Conservation (phyloP, 441 rosid species). For the Euphorbia celastroides region DNA sequence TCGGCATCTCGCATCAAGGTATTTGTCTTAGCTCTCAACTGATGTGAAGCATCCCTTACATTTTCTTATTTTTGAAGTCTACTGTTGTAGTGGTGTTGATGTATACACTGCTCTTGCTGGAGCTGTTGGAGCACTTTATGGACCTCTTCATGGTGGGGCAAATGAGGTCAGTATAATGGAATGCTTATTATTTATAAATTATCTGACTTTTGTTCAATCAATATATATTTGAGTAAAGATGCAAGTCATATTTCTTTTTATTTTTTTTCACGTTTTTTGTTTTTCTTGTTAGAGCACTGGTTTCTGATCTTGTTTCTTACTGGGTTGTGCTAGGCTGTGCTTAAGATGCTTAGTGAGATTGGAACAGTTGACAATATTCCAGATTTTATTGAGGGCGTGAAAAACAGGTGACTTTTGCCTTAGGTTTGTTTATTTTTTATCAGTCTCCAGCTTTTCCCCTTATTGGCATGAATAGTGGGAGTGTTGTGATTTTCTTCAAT, state of each 20-base stretch:
- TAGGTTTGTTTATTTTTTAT: not conserved
- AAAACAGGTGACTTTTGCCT: constrained; percentile 43
- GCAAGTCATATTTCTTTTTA: no score
- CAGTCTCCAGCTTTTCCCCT: not conserved
- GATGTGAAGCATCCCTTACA: constrained; percentile 3
- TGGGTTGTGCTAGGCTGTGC: constrained; percentile 95
- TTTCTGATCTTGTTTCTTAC: no score
- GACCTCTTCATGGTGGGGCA: constrained; percentile 95
- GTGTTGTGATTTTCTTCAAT: not conserved
- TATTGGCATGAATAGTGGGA: not conserved
- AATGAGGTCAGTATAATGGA: constrained; percentile 45
- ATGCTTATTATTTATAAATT: constrained; percentile 1
- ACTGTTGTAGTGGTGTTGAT: constrained; percentile 82
- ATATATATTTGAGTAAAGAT: not conserved
- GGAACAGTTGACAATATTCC: constrained; percentile 85
- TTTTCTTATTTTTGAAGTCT: constrained; percentile 4
- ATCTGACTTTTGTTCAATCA: not conserved
- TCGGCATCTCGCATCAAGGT: constrained; percentile 98
- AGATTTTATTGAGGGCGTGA: constrained; percentile 67
- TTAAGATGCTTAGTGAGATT: constrained; percentile 86
- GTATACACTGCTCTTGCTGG: constrained; percentile 77
- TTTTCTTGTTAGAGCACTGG: no score
- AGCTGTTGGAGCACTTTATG: constrained; percentile 87
- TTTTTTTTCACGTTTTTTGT: no score
- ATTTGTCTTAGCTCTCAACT: constrained; percentile 16